Evolutionary conservation across 306 rosid genomes (phyloP).

Genomic region (Rosa lucieae): DNA sequence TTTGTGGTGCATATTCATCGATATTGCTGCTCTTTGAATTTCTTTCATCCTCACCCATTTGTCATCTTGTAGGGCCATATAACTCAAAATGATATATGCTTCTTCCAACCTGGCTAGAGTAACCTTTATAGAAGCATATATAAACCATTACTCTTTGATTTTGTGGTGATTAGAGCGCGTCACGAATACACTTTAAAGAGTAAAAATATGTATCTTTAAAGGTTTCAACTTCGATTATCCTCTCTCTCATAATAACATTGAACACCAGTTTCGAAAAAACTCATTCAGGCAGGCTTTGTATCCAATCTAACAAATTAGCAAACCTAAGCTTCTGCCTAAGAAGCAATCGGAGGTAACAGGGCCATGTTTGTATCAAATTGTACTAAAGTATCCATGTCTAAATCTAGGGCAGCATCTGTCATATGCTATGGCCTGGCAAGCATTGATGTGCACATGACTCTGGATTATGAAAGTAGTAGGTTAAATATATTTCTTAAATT

Average conservation of each 20-base stretch:
- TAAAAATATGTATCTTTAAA: too few species aligned
- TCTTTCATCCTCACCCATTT: constrained; percentile 39
- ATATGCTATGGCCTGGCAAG: background rate
- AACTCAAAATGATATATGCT: background rate
- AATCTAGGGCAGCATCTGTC: background rate
- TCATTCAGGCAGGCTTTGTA: background rate
- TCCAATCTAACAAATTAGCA: background rate
- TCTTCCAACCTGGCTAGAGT: background rate
- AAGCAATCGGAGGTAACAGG: background rate
- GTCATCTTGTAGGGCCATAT: constrained; percentile 15
- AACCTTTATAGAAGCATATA: too few species aligned
- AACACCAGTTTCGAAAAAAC: background rate
- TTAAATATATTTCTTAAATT: background rate
- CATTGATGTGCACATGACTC: background rate
- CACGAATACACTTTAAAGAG: too few species aligned
- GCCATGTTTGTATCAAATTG: constrained; percentile 2
- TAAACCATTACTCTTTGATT: too few species aligned
- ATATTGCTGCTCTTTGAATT: constrained; percentile 33
- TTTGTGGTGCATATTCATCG: constrained; percentile 60
- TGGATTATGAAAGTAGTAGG: background rate
- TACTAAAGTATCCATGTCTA: background rate
- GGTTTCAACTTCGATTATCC: too few species aligned
- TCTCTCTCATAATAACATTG: too few species aligned
- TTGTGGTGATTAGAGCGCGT: too few species aligned
- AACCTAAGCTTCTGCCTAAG: background rate